Base-by-base conservation (phyloP, 1,284 basidiomycete genomes). In the Moniliophthora roreri region DNA sequence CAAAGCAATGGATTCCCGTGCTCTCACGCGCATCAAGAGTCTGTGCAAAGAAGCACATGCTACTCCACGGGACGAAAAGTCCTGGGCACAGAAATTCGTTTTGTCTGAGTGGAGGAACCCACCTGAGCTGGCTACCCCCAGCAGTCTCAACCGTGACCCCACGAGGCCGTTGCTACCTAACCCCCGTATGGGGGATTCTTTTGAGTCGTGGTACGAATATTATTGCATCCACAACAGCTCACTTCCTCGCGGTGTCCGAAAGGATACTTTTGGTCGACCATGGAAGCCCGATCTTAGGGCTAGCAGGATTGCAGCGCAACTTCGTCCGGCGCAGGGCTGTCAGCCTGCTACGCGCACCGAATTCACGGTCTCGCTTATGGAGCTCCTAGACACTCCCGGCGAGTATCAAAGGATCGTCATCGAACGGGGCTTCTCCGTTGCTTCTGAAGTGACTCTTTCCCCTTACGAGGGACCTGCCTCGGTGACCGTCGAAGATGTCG, bases 161-260 rank as follows among this genome's bases (percentile, higher is more conserved):
- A 16, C 50, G 15, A 20, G 13, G 10, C 35, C 48, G 13, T 4
- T 7, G 16, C 21, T 50, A 1, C 13, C 26, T 3, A 56, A 53
- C 32, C 55, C 55, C 4, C 48, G 39, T 2, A 8, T 44, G 3
- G 46, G 39, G 1, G 51, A 53, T 23, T 44, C 51, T 2, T 23
- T 51, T 10, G 75, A 77, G 47, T 63, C 62, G 24, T 78, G 76
- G 76, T 69, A 69, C 32, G 67, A 69, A 3, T 78, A 76, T 55
- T 70, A 76, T 45, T 62, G 69, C 8, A 63, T 64, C 24, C 73
- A 78, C 50, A 70, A 64, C 2, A 65, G 65, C 48, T 77, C 75
- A 1, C 77, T 74, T 65, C 76, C 76, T 4, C 72, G 70, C 50
- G 76, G 76, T 49, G 76, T 78, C 50, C 69, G 77, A 45, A 69